These are phyloP conservation scores for Conringia planisiliqua DNA, from an alignment of 345 rosid genomes.

Conservation along the genomic window DNA sequence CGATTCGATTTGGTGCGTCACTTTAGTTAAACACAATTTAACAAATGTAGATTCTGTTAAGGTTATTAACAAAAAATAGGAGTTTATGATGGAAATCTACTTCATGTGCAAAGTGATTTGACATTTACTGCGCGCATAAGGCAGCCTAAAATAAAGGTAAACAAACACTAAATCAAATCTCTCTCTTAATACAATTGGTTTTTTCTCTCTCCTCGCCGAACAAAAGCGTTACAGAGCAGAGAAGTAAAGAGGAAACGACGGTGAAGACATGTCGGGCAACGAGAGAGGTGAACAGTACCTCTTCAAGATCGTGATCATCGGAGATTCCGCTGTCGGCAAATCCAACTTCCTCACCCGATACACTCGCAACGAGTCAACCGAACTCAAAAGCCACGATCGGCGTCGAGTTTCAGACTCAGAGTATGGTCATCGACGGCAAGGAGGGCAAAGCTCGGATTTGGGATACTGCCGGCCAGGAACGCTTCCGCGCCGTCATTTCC, in stretches of 20 bases:
- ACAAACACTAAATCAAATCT: background rate
- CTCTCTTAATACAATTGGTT: background rate
- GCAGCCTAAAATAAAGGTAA: background rate
- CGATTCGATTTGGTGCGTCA: background rate
- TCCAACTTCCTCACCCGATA: conserved; percentile 88
- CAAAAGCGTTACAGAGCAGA: background rate
- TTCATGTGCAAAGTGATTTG: conserved; percentile 35
- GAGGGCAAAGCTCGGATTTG: conserved; percentile 97
- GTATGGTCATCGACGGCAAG: conserved; percentile 78
- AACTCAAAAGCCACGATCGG: conserved; percentile 93
- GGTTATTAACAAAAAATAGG: background rate
- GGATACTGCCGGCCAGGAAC: conserved; percentile 97
- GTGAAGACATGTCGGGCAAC: conserved; percentile 48
- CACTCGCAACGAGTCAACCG: conserved; percentile 84
- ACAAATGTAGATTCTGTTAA: too few species aligned
- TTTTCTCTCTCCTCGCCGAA: background rate
- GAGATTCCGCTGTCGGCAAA: conserved; percentile 96
- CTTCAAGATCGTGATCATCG: conserved; percentile 83
- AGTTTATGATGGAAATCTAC: conserved; percentile 21
- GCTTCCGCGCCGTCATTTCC: conserved; percentile 92
- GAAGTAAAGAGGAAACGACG: background rate
- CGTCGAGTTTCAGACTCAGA: conserved; percentile 94
- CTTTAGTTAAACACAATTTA: background rate
- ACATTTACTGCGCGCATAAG: conserved; percentile 20
- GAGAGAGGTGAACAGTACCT: conserved; percentile 75